These are phyloP conservation scores for Syncephalastrum contaminatum DNA, from an alignment of 371 early-diverging fungal genomes.

Conservation along the genomic window DNA sequence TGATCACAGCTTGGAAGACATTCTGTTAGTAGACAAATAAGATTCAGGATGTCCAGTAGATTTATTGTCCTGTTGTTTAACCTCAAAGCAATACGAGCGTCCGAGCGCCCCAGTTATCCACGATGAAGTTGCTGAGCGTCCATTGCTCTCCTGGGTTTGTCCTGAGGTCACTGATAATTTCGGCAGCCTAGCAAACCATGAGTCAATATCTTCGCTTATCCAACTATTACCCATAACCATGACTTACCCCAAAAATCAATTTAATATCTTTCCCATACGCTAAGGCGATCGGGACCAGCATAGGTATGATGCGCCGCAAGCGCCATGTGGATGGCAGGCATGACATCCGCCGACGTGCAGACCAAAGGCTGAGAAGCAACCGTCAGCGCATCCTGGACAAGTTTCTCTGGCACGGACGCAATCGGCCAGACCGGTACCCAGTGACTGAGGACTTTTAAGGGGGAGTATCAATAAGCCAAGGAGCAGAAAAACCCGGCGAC, in stretches of 20 bases:
- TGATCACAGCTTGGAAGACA: slow-evolving; percentile 27
- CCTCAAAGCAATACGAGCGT: slow-evolving; percentile 32
- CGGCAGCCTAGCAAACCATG: slow-evolving; percentile 14
- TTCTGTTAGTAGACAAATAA: slow-evolving; percentile 9
- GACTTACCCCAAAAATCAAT: slow-evolving; percentile 48
- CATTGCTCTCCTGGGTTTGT: slow-evolving; percentile 14
- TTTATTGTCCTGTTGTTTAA: slow-evolving; percentile 1
- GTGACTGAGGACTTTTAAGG: too few species aligned
- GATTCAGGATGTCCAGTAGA: not conserved
- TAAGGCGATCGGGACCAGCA: slow-evolving; percentile 56
- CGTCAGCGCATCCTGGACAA: slow-evolving; percentile 38
- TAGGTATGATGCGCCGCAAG: slow-evolving; percentile 48
- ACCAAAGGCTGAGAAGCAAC: slow-evolving; percentile 31
- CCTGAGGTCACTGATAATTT: slow-evolving; percentile 22
- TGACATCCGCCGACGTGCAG: slow-evolving; percentile 46
- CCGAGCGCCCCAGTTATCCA: slow-evolving; percentile 28
- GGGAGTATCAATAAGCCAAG: too few species aligned
- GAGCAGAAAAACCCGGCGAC: too few species aligned
- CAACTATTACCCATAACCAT: not conserved
- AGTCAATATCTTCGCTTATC: not conserved
- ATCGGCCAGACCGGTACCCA: slow-evolving; percentile 54
- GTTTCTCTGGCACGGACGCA: slow-evolving; percentile 52
- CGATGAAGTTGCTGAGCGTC: slow-evolving; percentile 26
- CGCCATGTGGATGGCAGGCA: slow-evolving; percentile 43
- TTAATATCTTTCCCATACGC: slow-evolving; percentile 53